phyloP scores from a whole-genome alignment of 2,329 filamentous ascomycete species.

The Chalaropsis thielavioides region DNA sequence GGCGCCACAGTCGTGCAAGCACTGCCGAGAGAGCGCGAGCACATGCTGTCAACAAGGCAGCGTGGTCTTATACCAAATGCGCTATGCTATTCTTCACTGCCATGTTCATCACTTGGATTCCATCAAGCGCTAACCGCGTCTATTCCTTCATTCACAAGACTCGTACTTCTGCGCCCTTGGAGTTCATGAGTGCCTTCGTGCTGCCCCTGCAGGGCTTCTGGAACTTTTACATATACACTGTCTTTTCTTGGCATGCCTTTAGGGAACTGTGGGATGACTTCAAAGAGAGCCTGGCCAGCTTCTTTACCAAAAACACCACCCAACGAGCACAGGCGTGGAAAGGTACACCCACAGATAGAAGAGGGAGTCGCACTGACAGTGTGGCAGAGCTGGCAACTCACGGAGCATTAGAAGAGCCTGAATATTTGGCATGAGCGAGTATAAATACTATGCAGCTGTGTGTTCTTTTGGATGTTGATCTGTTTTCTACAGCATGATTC shows the following conservation, averaged over 20 bases:
- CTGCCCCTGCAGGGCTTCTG: conserved; percentile 65
- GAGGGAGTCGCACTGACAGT: neutral
- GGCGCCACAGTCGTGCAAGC: conserved; percentile 18
- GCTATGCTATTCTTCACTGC: conserved; percentile 51
- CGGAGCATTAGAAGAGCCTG: neutral
- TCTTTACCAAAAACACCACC: neutral
- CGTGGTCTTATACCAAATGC: conserved; percentile 50
- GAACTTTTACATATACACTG: conserved; percentile 58
- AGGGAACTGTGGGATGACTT: conserved; percentile 23
- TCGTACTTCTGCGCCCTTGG: conserved; percentile 38
- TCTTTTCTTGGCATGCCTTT: conserved; percentile 47
- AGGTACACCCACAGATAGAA: neutral
- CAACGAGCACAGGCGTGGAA: neutral
- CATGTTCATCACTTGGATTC: conserved; percentile 54
- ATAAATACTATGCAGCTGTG: too few relatives aligned
- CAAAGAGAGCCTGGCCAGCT: conserved; percentile 17
- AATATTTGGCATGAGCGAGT: neutral
- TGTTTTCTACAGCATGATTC: too few relatives aligned
- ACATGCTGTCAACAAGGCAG: conserved; percentile 40
- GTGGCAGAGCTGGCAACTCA: neutral
- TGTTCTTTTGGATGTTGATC: too few relatives aligned
- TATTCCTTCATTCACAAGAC: conserved; percentile 45
- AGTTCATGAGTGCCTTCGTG: conserved; percentile 53
- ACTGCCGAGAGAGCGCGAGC: conserved; percentile 21
- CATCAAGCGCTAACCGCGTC: conserved; percentile 55